These are phyloP conservation scores for Fagopyrum tataricum DNA, from an alignment of 148 eudicot genomes.

Conservation along the genomic window DNA sequence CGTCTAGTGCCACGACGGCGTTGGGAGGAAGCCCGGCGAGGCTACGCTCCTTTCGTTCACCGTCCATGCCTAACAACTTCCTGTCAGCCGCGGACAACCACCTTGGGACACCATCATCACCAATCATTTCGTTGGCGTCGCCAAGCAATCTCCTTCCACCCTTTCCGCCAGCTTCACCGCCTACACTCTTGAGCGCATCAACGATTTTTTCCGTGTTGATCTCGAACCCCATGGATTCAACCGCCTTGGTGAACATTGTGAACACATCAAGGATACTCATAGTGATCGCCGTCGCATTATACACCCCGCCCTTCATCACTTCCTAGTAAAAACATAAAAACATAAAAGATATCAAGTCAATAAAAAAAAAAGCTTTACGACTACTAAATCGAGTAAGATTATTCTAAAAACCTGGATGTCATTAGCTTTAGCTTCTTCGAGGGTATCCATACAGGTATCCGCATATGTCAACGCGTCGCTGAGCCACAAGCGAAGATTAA, in stretches of 20 bases:
- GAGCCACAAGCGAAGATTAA: conserved; percentile 29
- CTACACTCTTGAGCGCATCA: background rate
- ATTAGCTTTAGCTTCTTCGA: conserved; percentile 27
- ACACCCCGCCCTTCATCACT: conserved; percentile 24
- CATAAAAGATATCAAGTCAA: no score
- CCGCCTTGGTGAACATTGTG: conserved; percentile 19
- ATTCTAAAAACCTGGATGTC: conserved; percentile 25
- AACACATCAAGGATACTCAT: conserved; percentile 43
- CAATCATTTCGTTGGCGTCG: conserved; percentile 16
- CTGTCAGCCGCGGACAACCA: conserved; percentile 45
- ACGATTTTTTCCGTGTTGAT: conserved; percentile 23
- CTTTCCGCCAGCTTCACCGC: no score
- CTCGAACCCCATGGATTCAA: conserved; percentile 17
- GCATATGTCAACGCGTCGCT: conserved; percentile 43
- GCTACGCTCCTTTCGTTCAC: background rate
- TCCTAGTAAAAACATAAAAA: background rate
- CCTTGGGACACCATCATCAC: conserved; percentile 29
- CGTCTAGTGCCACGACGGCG: conserved; percentile 44
- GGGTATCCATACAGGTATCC: conserved; percentile 35
- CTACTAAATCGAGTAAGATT: no score
- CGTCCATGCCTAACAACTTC: conserved; percentile 20
- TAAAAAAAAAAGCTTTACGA: no score
- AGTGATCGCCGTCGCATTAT: conserved; percentile 37
- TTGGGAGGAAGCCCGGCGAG: conserved; percentile 17
- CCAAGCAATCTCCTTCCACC: conserved; percentile 28